Conservation (phyloP, 1,284 basidiomycete species). For the Ceratobasidium sp. region DNA sequence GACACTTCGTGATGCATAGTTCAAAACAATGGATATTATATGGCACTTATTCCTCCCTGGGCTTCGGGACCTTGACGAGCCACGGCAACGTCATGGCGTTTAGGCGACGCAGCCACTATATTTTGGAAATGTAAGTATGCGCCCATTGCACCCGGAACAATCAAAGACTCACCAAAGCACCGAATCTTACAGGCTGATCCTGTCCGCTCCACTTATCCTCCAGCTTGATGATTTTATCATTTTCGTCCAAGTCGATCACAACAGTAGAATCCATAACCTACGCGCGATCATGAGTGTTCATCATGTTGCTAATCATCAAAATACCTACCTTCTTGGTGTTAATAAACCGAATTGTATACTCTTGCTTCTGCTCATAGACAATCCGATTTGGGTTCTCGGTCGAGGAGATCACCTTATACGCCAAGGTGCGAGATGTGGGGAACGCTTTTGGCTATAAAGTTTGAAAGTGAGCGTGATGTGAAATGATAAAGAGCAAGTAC, state of each 20-base stretch:
- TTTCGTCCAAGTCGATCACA: constrained; percentile 72
- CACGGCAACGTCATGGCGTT: constrained; percentile 65
- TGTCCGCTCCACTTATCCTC: constrained; percentile 75
- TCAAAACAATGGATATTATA: no score
- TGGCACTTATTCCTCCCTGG: neutral
- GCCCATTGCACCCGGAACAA: neutral
- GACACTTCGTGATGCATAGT: no score
- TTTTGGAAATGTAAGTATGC: neutral
- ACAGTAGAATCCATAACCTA: constrained; percentile 70
- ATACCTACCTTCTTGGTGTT: constrained; percentile 66
- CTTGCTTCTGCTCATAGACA: constrained; percentile 72
- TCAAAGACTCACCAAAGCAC: constrained; percentile 55
- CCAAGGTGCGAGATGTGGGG: constrained; percentile 65
- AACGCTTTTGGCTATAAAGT: constrained; percentile 67
- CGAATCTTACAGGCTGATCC: constrained; percentile 65
- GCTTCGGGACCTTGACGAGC: constrained; percentile 51
- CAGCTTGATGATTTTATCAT: constrained; percentile 70
- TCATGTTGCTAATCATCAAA: neutral
- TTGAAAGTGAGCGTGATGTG: neutral
- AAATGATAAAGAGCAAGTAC: constrained; percentile 49
- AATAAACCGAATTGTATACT: constrained; percentile 69
- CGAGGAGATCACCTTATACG: constrained; percentile 69
- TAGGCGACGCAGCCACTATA: constrained; percentile 61
- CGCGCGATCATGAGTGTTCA: constrained; percentile 54
- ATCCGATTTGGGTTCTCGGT: constrained; percentile 68